phyloP scores from a whole-genome alignment of 495 filamentous ascomycete species.

The Penicillium tannophilum region DNA sequence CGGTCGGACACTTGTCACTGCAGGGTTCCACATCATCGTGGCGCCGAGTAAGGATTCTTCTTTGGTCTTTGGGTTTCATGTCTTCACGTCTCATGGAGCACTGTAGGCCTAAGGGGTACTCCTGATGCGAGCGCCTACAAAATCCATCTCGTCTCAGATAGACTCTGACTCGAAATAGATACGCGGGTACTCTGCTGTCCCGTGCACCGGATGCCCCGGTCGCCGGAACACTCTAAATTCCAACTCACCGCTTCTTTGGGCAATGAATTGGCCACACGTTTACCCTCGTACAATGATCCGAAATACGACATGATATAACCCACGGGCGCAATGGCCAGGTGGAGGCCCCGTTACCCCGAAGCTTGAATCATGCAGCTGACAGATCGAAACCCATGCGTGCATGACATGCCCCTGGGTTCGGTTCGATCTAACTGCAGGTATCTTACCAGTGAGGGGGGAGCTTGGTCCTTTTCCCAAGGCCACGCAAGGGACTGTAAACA shows the following conservation, averaged over 20 bases:
- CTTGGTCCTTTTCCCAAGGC: constrained; percentile 3
- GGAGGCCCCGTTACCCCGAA: constrained; percentile 18
- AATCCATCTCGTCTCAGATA: background rate
- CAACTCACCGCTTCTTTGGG: constrained; percentile 24
- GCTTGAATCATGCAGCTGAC: constrained; percentile 26
- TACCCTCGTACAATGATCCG: background rate
- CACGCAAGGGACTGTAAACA: constrained; percentile 23
- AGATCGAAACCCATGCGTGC: constrained; percentile 18
- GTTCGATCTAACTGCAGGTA: constrained; percentile 1
- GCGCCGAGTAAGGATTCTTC: background rate
- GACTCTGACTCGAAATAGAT: background rate
- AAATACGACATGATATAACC: background rate
- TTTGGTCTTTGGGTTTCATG: background rate
- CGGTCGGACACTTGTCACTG: constrained; percentile 11
- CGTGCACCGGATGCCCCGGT: background rate
- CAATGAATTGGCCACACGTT: background rate
- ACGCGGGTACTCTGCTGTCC: background rate
- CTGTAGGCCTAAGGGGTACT: too few relatives aligned
- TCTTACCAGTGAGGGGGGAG: background rate
- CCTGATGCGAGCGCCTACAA: constrained; percentile 8
- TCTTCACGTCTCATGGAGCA: background rate
- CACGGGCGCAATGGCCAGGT: constrained; percentile 11
- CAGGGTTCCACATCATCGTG: constrained; percentile 1
- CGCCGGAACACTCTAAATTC: background rate
- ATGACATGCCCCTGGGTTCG: constrained; percentile 6